Base-by-base conservation (phyloP, 176 grass and related monocot genomes). In the Carex littledalei region DNA sequence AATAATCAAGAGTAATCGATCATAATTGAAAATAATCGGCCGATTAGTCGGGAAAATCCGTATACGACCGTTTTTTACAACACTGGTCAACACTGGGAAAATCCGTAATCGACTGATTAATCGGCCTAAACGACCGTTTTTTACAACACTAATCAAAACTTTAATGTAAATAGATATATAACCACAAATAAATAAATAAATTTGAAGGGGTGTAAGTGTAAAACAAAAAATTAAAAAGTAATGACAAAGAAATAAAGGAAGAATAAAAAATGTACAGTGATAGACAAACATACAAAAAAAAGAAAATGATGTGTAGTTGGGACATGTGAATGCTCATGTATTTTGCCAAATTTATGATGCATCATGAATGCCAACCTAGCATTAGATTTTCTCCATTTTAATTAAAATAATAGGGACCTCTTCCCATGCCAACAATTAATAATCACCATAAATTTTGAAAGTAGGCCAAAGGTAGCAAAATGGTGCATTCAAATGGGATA, bases 291-390 rank as follows among this genome's bases (percentile, higher is more conserved):
- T 10, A 63, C 14, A 67, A 32, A 67, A 15, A n/a, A 15, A 54
- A 53, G 31, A 54, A 78, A 78, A 78, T 22, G 73, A 78, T 78
- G 45, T 43, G 10, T 55, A 55, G 73, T 50, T 54, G 50, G 73
- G 77, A 60, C 77, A 80, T 80, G 77, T 60, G 53, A 80, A 80
- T 34, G 15, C 22, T 63, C 56, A 63, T 63, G 18, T 81, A 57
- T 81, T 39, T 39, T 81, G 79, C 57, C 50, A 45, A 81, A 81
- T 41, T 41, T 61, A 39, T 61, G 53, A 61, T 81, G 53, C 50
- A 58, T 81, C 31, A 56, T 85, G 4, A 85, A 70, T 58, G 83
- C 65, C 24, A 56, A 47, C 49, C 67, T 61, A 66, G 37, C 50
- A 84, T 52, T 31, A 72, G 43, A 17, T 84, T 45, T 72, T 50